Base-by-base conservation (phyloP, 345 rosid species). In the Sisymbrium altissimum region DNA sequence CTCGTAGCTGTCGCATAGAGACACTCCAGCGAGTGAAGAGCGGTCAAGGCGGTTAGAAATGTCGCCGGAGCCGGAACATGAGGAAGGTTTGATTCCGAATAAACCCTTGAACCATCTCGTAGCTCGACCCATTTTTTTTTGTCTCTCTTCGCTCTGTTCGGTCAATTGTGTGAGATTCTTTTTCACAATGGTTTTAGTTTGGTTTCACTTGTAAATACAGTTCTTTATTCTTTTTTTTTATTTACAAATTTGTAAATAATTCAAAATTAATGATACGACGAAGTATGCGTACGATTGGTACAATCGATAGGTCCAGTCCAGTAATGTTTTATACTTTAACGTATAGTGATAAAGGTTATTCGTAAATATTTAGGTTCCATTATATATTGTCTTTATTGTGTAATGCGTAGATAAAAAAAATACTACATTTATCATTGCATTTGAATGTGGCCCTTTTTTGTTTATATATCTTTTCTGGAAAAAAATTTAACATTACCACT, bases 61-160 rank as follows among this genome's bases (percentile, higher is more conserved):
- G 39, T 55, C 76, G 40, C 70, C 56, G 29, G 73, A 63, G 9
- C 76, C 71, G 71, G 85, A 77, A 46, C 77, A 56, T 2, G 83
- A 48, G 40, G 70, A 84, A 3, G 75, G 75, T 82, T 87, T 88
- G 66, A 88, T 81, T 36, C 96, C 89, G 27, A 92, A 86, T 74
- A 92, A 70, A 67, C 85, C 83, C 83, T 83, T 92, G 15, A 92
- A 73, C 98, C 98, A 90, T 71, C 86, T 87, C 6, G 83, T 68
- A 15, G 89, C 93, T 72, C 85, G 86, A 44, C 96, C 97, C 96
- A 90, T 23, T 50, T 67, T 3, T 53, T 21, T 21, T 50, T 67
- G 14, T 54, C 71, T 54, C 64, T 32, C 64, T 59, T 66, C 14
- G 9, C 62, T 59, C 54, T 59, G 0, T 58, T 27, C 4, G n/a